Conservation (phyloP, 345 rosid species). For the Citrus maxima region DNA sequence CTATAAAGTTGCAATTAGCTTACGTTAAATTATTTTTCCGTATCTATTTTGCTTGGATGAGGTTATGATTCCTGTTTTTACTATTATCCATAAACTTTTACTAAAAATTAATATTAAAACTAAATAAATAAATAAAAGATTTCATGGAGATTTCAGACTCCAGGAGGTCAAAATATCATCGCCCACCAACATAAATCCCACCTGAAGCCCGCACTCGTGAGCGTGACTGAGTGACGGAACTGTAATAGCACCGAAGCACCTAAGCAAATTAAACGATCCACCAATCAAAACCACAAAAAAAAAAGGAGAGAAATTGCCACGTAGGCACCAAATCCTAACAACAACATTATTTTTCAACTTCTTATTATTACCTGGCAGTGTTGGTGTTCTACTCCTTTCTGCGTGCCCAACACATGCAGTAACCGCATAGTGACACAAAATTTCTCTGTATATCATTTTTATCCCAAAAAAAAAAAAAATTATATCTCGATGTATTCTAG, state of each 20-base stretch:
- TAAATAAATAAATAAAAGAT: no score
- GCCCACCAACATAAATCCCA: background rate
- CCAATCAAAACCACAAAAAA: background rate
- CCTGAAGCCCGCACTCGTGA: background rate
- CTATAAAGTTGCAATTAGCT: background rate
- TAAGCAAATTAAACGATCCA: no score
- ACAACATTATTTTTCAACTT: background rate
- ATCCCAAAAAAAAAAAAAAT: background rate
- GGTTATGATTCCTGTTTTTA: background rate
- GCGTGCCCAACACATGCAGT: constrained; percentile 4
- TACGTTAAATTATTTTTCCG: no score
- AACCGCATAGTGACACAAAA: background rate
- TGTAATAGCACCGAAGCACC: no score
- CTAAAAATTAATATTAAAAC: no score
- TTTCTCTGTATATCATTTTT: background rate
- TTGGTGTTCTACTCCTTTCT: no score
- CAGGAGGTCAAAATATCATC: background rate
- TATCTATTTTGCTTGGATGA: background rate
- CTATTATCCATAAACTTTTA: background rate
- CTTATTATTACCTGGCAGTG: no score
- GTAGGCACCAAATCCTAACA: background rate
- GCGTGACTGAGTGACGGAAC: background rate
- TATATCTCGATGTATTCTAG: background rate
- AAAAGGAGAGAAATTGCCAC: background rate
- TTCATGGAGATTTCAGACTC: no score